A percentile compares a stretch with the other conserved stretches of the same genome.
These are phyloP conservation scores for Ophiostoma piceae DNA, from an alignment of 2,329 filamentous ascomycete genomes.

Conservation along the genomic window DNA sequence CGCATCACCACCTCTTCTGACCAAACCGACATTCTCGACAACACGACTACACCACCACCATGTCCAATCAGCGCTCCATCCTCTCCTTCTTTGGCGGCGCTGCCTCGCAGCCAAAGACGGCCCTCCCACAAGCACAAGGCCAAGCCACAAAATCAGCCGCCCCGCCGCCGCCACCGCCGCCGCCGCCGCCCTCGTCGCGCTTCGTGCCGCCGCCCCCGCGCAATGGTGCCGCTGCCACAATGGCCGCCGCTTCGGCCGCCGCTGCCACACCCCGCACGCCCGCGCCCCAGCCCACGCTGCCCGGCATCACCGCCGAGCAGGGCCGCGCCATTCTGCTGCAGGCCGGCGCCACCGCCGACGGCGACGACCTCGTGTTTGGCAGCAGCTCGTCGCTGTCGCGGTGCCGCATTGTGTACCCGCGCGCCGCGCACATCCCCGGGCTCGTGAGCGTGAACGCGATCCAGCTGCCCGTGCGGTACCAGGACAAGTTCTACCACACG, in stretches of 20 bases:
- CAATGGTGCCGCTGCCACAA: background rate
- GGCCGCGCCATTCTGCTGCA: conserved; percentile 27
- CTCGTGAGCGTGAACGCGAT: conserved; percentile 61
- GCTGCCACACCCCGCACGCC: conserved; percentile 14
- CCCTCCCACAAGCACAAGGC: background rate
- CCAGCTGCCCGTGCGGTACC: conserved; percentile 59
- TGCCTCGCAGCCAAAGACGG: background rate
- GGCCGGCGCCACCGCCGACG: conserved; percentile 19
- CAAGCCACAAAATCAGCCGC: conserved; percentile 22
- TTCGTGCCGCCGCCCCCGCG: conserved; percentile 25
- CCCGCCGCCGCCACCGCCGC: conserved; percentile 33
- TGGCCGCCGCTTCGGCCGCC: background rate
- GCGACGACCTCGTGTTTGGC: conserved; percentile 22
- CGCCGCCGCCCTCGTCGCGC: conserved; percentile 26
- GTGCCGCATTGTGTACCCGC: conserved; percentile 29
- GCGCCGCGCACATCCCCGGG: conserved; percentile 48
- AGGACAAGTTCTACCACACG: conserved; percentile 57
- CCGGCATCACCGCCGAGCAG: conserved; percentile 21
- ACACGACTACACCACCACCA: background rate
- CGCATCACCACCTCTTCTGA: background rate
- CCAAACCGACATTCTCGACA: background rate
- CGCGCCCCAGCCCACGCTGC: conserved; percentile 17
- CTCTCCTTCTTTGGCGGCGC: conserved; percentile 51
- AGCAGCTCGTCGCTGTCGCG: conserved; percentile 18
- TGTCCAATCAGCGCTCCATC: conserved; percentile 46